Evolutionary conservation across 1,284 basidiomycete species (phyloP).

Genomic region (Entoloma clypeatum): DNA sequence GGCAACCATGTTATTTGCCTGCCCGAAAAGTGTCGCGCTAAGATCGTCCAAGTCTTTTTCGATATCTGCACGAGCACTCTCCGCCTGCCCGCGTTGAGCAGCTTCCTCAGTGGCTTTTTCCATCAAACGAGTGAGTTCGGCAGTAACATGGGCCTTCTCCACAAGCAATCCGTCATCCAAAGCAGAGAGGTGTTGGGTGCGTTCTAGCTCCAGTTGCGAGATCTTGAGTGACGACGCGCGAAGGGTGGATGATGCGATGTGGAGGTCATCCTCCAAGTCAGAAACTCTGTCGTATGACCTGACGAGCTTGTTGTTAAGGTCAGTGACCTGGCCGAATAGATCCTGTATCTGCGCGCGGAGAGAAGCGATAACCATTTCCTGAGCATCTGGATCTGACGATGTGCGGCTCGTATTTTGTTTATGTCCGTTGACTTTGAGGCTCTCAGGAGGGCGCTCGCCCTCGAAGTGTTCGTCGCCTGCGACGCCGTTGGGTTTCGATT

Average conservation of each 20-base stretch:
- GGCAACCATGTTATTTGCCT: conserved; percentile 92
- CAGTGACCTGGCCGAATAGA: conserved; percentile 83
- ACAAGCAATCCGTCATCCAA: conserved; percentile 88
- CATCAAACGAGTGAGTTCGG: conserved; percentile 92
- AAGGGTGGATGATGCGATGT: conserved; percentile 56
- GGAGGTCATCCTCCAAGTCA: conserved; percentile 89
- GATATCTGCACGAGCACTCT: conserved; percentile 77
- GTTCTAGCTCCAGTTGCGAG: conserved; percentile 69
- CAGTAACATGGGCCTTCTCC: conserved; percentile 86
- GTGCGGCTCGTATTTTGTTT: conserved; percentile 10
- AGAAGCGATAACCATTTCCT: conserved; percentile 72
- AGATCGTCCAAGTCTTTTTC: conserved; percentile 92
- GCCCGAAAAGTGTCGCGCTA: conserved; percentile 81
- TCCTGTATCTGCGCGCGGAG: conserved; percentile 81
- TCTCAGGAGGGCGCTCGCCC: no score
- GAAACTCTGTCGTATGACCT: conserved; percentile 89
- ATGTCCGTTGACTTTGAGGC: conserved; percentile 15
- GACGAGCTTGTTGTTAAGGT: conserved; percentile 91
- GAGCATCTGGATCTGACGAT: conserved; percentile 51
- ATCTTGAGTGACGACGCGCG: conserved; percentile 61
- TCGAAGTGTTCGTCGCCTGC: no score
- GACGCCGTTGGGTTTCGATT: no score
- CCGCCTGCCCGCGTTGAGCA: conserved; percentile 85
- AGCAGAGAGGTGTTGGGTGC: conserved; percentile 73
- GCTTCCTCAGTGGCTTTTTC: conserved; percentile 94